phyloP scores from a whole-genome alignment of 352 stramenopile species.

The Phytophthora meadii region DNA sequence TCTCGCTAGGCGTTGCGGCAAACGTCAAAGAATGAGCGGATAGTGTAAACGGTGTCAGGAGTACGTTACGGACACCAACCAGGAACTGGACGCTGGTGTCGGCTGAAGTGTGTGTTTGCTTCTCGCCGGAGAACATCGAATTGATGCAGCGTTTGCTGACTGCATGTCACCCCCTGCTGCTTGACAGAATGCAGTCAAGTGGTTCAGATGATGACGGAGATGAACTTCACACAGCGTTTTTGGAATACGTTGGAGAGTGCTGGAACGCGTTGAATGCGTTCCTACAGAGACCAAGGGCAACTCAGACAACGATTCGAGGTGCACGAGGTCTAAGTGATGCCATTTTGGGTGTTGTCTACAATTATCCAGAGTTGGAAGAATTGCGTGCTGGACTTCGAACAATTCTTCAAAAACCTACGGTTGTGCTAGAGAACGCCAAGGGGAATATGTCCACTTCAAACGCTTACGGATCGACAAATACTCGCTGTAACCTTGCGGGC shows the following conservation, averaged over 20 bases:
- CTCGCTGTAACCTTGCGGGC: conserved; percentile 29
- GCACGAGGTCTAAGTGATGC: conserved; percentile 29
- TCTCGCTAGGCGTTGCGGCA: too few relatives aligned
- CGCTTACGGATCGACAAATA: not conserved
- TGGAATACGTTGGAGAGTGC: conserved; percentile 23
- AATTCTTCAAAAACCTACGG: conserved; percentile 25
- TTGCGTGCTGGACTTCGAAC: conserved; percentile 16
- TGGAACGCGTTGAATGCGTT: conserved; percentile 22
- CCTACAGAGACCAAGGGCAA: conserved; percentile 15
- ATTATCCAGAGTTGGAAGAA: conserved; percentile 14
- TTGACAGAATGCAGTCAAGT: too few relatives aligned
- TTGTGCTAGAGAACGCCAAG: conserved; percentile 21
- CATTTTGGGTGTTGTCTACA: conserved; percentile 27
- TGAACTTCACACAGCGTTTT: conserved; percentile 20
- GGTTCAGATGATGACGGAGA: too few relatives aligned
- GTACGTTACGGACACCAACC: too few relatives aligned
- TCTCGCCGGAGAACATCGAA: conserved; percentile 29
- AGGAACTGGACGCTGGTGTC: too few relatives aligned
- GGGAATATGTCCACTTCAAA: not conserved
- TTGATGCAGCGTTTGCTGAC: conserved; percentile 34
- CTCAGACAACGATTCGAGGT: conserved; percentile 18
- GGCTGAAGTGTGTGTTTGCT: too few relatives aligned
- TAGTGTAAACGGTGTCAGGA: too few relatives aligned
- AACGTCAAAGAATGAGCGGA: too few relatives aligned
- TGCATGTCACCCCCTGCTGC: conserved; percentile 28